These are phyloP conservation scores for Diaporthe longicolla DNA, from an alignment of 2,329 filamentous ascomycete genomes.

Conservation along the genomic window DNA sequence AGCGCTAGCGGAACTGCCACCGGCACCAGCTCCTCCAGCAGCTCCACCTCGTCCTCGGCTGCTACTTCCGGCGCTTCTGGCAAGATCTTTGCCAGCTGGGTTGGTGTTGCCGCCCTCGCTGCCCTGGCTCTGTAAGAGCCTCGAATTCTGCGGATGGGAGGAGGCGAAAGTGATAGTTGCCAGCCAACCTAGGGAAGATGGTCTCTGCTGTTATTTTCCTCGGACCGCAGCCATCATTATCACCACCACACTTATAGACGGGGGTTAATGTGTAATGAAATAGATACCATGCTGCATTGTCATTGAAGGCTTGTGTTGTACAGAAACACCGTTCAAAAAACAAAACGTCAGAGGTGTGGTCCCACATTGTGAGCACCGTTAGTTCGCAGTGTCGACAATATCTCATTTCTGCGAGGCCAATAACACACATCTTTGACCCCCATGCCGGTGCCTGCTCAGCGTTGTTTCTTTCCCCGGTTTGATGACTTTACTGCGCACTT, in stretches of 20 bases:
- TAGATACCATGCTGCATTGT: constrained; percentile 32
- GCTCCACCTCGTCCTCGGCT: constrained; percentile 22
- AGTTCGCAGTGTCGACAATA: constrained; percentile 30
- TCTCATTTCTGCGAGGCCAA: constrained; percentile 33
- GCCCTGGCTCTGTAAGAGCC: constrained; percentile 39
- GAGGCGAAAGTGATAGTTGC: background rate
- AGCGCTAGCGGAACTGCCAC: constrained; percentile 16
- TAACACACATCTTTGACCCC: constrained; percentile 30
- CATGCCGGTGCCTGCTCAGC: background rate
- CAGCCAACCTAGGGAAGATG: background rate
- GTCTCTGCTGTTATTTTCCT: background rate
- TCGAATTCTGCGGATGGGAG: background rate
- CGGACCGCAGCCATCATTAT: background rate
- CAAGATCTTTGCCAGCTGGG: constrained; percentile 41
- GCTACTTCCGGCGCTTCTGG: constrained; percentile 38
- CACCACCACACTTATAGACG: constrained; percentile 19
- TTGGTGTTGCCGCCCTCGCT: constrained; percentile 38
- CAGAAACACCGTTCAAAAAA: constrained; percentile 11
- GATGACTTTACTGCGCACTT: background rate
- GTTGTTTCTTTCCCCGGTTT: background rate
- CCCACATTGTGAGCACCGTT: constrained; percentile 25
- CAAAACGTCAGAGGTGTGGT: constrained; percentile 5
- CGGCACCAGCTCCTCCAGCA: constrained; percentile 6
- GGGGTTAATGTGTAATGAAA: constrained; percentile 40
- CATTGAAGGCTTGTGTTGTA: constrained; percentile 21